Evolutionary conservation across 805 yeast genomes (phyloP), one percentile per base, ranked within the genome.

Genomic region (Pichia exigua): DNA sequence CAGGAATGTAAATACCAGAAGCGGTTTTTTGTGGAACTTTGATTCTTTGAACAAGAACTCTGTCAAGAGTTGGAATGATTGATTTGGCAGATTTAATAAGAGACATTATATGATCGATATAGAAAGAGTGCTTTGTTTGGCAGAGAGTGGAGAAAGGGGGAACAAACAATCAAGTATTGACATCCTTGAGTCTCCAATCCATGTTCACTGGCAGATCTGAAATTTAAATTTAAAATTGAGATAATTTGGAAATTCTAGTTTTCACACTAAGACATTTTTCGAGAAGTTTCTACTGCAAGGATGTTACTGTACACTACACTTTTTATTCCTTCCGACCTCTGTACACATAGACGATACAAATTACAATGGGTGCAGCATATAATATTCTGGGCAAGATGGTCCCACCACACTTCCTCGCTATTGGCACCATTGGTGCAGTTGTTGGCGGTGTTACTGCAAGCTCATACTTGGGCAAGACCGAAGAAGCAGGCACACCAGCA

Each of bases 41-140:
- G 66, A 85, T 73, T 72, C 97, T 87, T 76, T 91, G 97, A 57
- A 94, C 97, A 57, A 94, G 81, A 55, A 94, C 92, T 74, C 99
- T 86, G 83, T 94, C 98, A 61, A 94, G 78, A 61, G 95, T 82
- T 58, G 99, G 99, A 60, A 85, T 83, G 67, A 94, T 85, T 54
- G 89, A 79, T 73, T 89, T 85, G 63, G 88, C 94, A 59, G 87
- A 82, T 71, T 87, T 89, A 67, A 86, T 73, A 59, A 86, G 67
- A 47, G 90, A 38, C 32, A 27, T n/a, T 20, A 35, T 18, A 46
- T 43, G 30, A 15, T 24, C 15, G 44, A 10, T 24, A 8, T 17
- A 17, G 11, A 9, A 10, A 24, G 38, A 32, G n/a, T n/a, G n/a
- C n/a, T 32, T 12, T 32, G n/a, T 32, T n/a, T 2, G 30, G 13